Evolutionary conservation across 495 filamentous ascomycete genomes (phyloP), one percentile per base, ranked within the genome.

Genomic region (Xylaria venustula): DNA sequence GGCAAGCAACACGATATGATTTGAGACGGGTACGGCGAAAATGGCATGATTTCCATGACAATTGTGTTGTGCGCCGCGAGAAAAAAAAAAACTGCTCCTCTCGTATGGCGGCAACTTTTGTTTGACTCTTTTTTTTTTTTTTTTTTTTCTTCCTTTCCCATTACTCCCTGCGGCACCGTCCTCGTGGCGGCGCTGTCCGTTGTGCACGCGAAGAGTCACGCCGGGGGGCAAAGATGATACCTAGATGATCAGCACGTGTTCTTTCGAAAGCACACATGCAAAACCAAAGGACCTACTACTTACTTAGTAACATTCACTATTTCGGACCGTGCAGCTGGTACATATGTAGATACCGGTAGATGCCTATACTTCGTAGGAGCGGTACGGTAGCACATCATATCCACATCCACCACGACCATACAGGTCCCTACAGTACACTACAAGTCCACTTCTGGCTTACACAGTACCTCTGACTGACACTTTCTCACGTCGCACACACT

Each of bases 291-390:
- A 28, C 41, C 41, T 56, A 56, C 54, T 11, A 34, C 30, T 34
- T 11, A 5, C 5, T 5, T 34, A 11, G 5, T 34, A 34, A 34
- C 30, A 34, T 34, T n/a, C n/a, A n/a, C n/a, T 34, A 47, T 57
- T 48, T 48, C 25, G 54, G 42, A 47, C 54, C 54, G 25, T 57
- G 54, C 54, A 57, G 42, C 54, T 40, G 37, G 37, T 40, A 34
- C 30, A 5, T 11, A 5, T 5, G 30, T 34, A 5, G 30, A 11
- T 11, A 34, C 5, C 3, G 42, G 30, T 34, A 46, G 42, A 41
- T 54, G 36, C n/a, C 51, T 54, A 54, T 41, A 54, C 28, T 52
- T 54, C 7, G 37, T 40, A 12, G 37, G 30, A 34, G 11, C 30
- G 32, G 30, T 36, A 25, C 32, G 17, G 12, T 37, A 34, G 11